Evolutionary conservation across 768 basidiomycete genomes (phyloP), one percentile per base, ranked within the genome.

Genomic region (Terana coerulea): DNA sequence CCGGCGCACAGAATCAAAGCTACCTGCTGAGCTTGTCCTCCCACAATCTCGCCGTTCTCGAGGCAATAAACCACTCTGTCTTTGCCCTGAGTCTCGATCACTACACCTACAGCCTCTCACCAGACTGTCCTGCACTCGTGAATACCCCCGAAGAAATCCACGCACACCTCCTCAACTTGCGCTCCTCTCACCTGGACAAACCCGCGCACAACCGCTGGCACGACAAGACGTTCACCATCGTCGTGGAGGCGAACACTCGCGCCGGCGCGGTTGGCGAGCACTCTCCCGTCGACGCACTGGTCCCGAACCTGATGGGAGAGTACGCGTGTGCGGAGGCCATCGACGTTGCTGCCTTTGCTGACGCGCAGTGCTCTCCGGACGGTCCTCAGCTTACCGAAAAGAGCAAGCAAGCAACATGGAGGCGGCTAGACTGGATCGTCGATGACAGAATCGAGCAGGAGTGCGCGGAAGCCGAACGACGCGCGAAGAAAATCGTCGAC

Each of bases 211-310:
- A 97, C 60, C 75, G 95, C 30, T 97, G 91, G 79, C 90, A 84
- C 65, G 95, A 98, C 72, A 98, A 97, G 68, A 76, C 86, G 2
- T 78, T 88, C 34, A 85, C 84, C 3, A 69, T 97, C 48, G 78
- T 91, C 43, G 84, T 98, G 30, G 95, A 98, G 64, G 79, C 85
- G 1, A 88, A 86, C 48, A 84, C 86, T 2, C 83, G 90, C 31
- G 89, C 91, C 5, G 90, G 92, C 34, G 87, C 88, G 36, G 80
- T 83, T 60, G 95, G 95, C 4, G 95, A 98, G 69, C 94, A 95
- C 65, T 88, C 91, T 0, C 86, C 90, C 0, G 86, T 86, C 52
- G 95, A 97, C 56, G 95, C 94, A 1, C 73, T 98, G 12, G 83
- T 95, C 1, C 94, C 94, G 0, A 90, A 88, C 54, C 86, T 93